Base-by-base conservation (phyloP, 306 rosid species). In the Vigna reflexopilosa region DNA sequence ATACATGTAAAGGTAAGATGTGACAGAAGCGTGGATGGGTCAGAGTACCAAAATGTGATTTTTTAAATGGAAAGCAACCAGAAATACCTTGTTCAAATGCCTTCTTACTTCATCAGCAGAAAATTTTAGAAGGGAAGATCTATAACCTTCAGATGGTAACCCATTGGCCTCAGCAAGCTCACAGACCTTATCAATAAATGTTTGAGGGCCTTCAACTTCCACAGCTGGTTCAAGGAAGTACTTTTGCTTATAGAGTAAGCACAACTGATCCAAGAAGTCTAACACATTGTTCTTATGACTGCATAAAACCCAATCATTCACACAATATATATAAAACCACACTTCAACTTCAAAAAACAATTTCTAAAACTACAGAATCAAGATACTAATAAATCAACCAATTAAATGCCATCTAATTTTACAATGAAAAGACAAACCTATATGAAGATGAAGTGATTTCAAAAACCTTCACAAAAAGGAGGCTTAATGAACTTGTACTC, bases 101-200 rank as follows among this genome's bases (percentile, higher is more conserved):
- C 85, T 87, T 80, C 83, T 91, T 84, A 87, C 74, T 51, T 89
- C 85, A 36, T 76, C 91, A 64, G 84, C 76, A 62, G 93, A 89
- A 80, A 89, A 81, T 48, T 87, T 88, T 9, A 78, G 40, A 54
- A 90, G 87, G 76, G 88, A 71, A 77, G 91, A 82, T 70, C 69
- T 85, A 58, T 83, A 93, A 58, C 82, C 79, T 62, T 91, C 85
- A 69, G 99, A 82, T 42, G 98, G 88, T 82, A 95, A 76, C 3
- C 89, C 98, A 80, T 88, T 87, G 44, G 85, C 87, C 83, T 88
- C 96, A 38, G 98, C 99, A 87, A 93, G 90, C 84, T 91, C 87
- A n/a, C 77, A 86, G 78, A 89, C 86, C 81, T 85, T 85, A 70
- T 89, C 90, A 49, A 89, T 68, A 82, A 92, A 92, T 44, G 67